Evolutionary conservation across 2,329 filamentous ascomycete species (phyloP).

Genomic region (Pseudogymnoascus sp.): DNA sequence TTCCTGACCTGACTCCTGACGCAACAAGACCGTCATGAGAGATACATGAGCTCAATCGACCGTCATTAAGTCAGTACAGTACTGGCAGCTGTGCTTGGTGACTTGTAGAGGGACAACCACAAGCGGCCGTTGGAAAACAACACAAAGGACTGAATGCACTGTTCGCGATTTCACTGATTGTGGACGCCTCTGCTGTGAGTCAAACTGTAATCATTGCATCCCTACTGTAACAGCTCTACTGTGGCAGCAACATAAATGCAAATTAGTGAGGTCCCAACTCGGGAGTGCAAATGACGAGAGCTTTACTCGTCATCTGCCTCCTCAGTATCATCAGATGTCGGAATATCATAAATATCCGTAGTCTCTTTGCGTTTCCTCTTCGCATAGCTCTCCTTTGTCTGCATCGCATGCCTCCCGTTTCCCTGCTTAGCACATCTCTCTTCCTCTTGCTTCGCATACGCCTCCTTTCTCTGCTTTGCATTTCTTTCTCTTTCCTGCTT

Average conservation of each 20-base stretch:
- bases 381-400: neutral
- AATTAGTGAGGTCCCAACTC: neutral
- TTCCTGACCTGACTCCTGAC: slow-evolving; percentile 2
- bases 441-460: neutral
- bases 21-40: neutral
- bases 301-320: neutral
- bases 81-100: neutral
- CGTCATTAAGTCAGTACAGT: neutral
- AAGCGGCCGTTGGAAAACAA: neutral
- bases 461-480: neutral
- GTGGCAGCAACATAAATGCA: neutral
- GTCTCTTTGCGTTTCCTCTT: neutral
- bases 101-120: neutral
- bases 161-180: neutral
- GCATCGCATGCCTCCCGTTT: neutral
- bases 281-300: neutral
- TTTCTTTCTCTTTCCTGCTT: neutral
- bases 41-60: neutral
- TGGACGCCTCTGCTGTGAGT: neutral
- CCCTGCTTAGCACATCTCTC: neutral
- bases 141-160: neutral
- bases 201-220: neutral
- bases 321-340: neutral
- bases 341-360: slow-evolving; percentile 1
- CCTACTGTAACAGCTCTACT: neutral